A percentile compares a stretch with the other conserved stretches of the same genome.
Evolutionary conservation across 163 green algal species (phyloP).

Genomic region (Smithsoniella earleae): DNA sequence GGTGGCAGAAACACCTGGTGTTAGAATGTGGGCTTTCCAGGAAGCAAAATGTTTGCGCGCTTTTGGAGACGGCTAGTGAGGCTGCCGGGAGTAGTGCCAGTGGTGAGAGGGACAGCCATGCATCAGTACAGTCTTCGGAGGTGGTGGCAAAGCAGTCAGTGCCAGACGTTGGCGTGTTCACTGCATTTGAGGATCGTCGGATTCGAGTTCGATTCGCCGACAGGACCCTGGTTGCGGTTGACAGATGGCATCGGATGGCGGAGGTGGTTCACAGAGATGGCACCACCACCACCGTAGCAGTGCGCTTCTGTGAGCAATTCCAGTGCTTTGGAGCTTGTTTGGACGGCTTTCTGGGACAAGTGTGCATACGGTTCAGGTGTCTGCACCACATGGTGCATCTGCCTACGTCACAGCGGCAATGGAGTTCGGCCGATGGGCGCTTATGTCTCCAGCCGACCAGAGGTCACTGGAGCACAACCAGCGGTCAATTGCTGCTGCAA

Average conservation of each 20-base stretch:
- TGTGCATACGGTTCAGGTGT: background rate
- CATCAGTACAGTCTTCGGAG: background rate
- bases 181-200: slow-evolving; percentile 8
- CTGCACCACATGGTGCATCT: slow-evolving; percentile 20
- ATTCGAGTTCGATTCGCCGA: slow-evolving; percentile 1
- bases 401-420: slow-evolving; percentile 8
- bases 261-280: slow-evolving; percentile 7
- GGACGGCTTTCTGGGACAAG: background rate
- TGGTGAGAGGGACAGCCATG: background rate
- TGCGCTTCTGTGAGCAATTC: background rate
- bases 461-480: background rate
- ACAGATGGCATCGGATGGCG: background rate
- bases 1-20: background rate
- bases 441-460: background rate
- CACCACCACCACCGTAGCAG: background rate
- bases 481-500: background rate
- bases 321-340: background rate
- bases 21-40: background rate
- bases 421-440: slow-evolving; percentile 1
- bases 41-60: background rate
- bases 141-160: slow-evolving; percentile 2
- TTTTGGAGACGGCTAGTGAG: background rate
- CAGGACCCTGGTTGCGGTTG: background rate
- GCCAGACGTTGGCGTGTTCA: slow-evolving; percentile 7
- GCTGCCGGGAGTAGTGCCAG: background rate